Percentiles rank a stretch among this genome's conserved stretches.
Conservation (phyloP, 495 filamentous ascomycete genomes). For the Lepidopterella palustris region DNA sequence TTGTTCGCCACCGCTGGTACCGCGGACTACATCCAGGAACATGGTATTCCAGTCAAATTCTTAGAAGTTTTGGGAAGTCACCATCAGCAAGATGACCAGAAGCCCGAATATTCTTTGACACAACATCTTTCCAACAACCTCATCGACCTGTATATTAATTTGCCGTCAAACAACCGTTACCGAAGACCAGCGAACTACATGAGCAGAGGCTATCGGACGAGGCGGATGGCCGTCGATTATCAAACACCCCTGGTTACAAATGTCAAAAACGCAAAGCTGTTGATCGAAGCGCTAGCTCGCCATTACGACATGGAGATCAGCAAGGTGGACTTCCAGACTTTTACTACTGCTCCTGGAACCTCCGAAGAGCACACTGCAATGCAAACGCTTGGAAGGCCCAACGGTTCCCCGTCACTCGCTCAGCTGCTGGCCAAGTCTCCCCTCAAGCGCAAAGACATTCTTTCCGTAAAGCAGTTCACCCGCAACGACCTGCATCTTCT, state of each 20-base stretch:
- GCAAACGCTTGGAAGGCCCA: constrained; percentile 71
- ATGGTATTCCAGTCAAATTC: constrained; percentile 83
- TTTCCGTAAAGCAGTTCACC: constrained; percentile 84
- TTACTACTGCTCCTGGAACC: constrained; percentile 15
- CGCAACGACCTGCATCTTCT: constrained; percentile 82
- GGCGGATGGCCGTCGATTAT: constrained; percentile 98
- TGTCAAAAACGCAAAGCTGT: constrained; percentile 96
- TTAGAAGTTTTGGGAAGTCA: constrained; percentile 68
- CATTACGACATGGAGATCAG: constrained; percentile 77
- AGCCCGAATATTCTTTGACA: constrained; percentile 91
- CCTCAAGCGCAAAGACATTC: constrained; percentile 79
- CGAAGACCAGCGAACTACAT: constrained; percentile 95
- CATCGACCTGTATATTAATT: constrained; percentile 97
- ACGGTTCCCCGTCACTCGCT: constrained; percentile 45
- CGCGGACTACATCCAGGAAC: constrained; percentile 88
- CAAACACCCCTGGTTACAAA: constrained; percentile 96
- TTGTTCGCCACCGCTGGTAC: constrained; percentile 94
- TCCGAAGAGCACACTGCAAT: constrained; percentile 29
- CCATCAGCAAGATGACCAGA: constrained; percentile 68
- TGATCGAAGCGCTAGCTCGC: constrained; percentile 88
- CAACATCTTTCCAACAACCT: constrained; percentile 94
- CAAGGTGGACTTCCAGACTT: constrained; percentile 81
- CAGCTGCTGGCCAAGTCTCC: constrained; percentile 69
- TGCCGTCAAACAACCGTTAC: constrained; percentile 96
- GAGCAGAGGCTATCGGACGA: constrained; percentile 90